phyloP scores from a whole-genome alignment of 2,329 filamentous ascomycete species.

The Paramyrothecium roridum region DNA sequence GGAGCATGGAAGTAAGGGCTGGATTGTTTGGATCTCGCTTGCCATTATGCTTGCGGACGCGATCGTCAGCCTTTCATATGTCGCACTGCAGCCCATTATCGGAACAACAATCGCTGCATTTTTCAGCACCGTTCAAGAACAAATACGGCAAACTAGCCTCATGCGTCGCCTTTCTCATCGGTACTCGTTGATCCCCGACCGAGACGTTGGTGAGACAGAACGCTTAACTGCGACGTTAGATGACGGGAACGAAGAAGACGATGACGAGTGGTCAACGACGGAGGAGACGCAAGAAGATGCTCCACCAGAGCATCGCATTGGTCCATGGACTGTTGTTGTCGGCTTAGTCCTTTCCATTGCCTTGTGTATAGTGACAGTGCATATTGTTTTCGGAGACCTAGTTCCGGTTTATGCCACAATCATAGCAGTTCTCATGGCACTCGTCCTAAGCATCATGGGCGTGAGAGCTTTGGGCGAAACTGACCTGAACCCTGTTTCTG shows the following conservation, averaged over 20 bases:
- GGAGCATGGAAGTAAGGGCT: slow-evolving; percentile 91
- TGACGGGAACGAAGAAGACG: slow-evolving; percentile 7
- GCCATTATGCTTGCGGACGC: slow-evolving; percentile 97
- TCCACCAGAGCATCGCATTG: slow-evolving; percentile 77
- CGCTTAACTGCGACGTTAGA: background rate
- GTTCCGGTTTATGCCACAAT: slow-evolving; percentile 76
- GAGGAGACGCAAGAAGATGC: slow-evolving; percentile 67
- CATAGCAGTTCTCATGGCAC: slow-evolving; percentile 78
- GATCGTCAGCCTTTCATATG: slow-evolving; percentile 79
- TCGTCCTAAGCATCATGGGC: slow-evolving; percentile 73
- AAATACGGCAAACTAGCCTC: slow-evolving; percentile 11
- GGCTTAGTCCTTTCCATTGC: slow-evolving; percentile 73
- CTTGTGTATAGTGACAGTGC: slow-evolving; percentile 78
- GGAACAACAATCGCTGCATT: slow-evolving; percentile 5
- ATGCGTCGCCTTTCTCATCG: slow-evolving; percentile 13
- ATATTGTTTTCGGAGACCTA: slow-evolving; percentile 76
- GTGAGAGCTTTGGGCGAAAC: slow-evolving; percentile 73
- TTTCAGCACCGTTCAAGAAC: slow-evolving; percentile 6
- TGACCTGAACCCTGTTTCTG: slow-evolving; percentile 92
- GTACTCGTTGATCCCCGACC: slow-evolving; percentile 17
- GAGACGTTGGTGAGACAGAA: slow-evolving; percentile 5
- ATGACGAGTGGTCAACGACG: slow-evolving; percentile 14
- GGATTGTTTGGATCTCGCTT: slow-evolving; percentile 96
- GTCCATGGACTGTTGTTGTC: slow-evolving; percentile 66
- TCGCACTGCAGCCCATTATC: slow-evolving; percentile 61